A percentile compares a stretch with the other conserved stretches of the same genome.
Evolutionary conservation across 495 filamentous ascomycete species (phyloP).

Genomic region (Hypoxylon trugodes): DNA sequence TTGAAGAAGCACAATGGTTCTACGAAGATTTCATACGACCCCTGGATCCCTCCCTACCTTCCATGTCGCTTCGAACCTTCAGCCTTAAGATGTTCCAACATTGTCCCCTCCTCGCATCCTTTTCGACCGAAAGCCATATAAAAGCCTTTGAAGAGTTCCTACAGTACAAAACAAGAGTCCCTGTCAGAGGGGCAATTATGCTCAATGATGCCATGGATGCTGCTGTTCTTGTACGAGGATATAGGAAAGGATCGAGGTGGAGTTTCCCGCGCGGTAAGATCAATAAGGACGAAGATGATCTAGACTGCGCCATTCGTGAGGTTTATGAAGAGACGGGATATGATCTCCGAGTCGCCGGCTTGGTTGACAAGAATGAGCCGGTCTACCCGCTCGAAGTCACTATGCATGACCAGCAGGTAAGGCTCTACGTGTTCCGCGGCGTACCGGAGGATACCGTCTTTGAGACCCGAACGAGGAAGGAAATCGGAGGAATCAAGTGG

Average conservation of each 20-base stretch:
- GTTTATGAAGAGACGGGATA: constrained; percentile 96
- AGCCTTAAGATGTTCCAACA: constrained; percentile 89
- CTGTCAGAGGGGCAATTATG: constrained; percentile 92
- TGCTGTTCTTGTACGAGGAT: constrained; percentile 91
- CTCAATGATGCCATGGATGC: constrained; percentile 91
- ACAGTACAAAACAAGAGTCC: constrained; percentile 90
- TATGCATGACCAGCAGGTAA: constrained; percentile 91
- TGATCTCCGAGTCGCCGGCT: constrained; percentile 74
- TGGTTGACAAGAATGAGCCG: constrained; percentile 72
- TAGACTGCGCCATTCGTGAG: constrained; percentile 91
- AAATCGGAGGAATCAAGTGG: constrained; percentile 97
- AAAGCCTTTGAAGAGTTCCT: constrained; percentile 89
- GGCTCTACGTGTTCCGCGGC: constrained; percentile 87
- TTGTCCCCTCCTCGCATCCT: constrained; percentile 84
- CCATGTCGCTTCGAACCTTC: constrained; percentile 82
- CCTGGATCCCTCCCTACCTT: constrained; percentile 82
- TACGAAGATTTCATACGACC: constrained; percentile 99
- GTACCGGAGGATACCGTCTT: constrained; percentile 87
- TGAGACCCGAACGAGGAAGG: constrained; percentile 89
- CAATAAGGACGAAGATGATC: constrained; percentile 91
- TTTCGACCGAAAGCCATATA: constrained; percentile 77
- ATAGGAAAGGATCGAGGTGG: constrained; percentile 97
- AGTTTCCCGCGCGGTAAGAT: constrained; percentile 97
- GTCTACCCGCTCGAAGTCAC: constrained; percentile 84
- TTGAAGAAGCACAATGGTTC: constrained; percentile 99